Conservation (phyloP, 768 basidiomycete genomes). For the Rhizopogon salebrosus region DNA sequence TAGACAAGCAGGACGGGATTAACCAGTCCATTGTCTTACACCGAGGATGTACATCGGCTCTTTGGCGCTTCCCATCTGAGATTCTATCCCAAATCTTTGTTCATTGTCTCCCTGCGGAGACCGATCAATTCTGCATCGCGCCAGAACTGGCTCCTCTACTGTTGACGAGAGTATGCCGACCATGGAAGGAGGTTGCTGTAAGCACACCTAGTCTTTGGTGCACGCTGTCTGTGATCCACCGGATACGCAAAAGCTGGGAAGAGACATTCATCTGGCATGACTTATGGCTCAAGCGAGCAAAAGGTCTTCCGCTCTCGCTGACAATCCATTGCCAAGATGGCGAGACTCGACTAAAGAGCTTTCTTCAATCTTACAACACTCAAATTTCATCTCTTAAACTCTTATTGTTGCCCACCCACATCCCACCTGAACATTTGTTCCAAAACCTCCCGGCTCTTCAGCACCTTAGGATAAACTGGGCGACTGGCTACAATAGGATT, state of each 20-base stretch:
- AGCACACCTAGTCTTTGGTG: slow-evolving; percentile 44
- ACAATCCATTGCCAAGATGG: slow-evolving; percentile 3
- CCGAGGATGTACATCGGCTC: slow-evolving; percentile 18
- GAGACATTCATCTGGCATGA: slow-evolving; percentile 11
- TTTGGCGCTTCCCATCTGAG: slow-evolving; percentile 39
- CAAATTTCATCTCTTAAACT: slow-evolving; percentile 3
- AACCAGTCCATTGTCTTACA: slow-evolving; percentile 14
- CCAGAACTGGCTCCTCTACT: slow-evolving; percentile 28
- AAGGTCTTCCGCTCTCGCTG: slow-evolving; percentile 13
- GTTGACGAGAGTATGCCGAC: slow-evolving; percentile 34
- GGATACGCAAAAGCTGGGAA: slow-evolving; percentile 8
- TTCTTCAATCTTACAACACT: slow-evolving; percentile 15
- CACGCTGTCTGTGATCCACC: slow-evolving; percentile 20
- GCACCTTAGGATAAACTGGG: too few species aligned
- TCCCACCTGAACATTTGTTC: too few species aligned
- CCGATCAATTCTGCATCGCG: slow-evolving; percentile 7
- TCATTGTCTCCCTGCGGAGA: slow-evolving; percentile 32
- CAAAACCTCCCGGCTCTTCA: too few species aligned
- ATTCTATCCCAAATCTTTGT: slow-evolving; percentile 43
- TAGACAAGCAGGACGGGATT: slow-evolving; percentile 11
- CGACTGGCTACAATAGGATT: too few species aligned
- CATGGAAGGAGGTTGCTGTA: slow-evolving; percentile 36
- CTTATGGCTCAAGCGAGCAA: slow-evolving; percentile 7
- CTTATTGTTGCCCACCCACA: too few species aligned
- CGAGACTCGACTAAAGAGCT: not conserved